These are phyloP conservation scores for Colletotrichum nymphaeae DNA, from an alignment of 2,329 filamentous ascomycete genomes.

Conservation along the genomic window DNA sequence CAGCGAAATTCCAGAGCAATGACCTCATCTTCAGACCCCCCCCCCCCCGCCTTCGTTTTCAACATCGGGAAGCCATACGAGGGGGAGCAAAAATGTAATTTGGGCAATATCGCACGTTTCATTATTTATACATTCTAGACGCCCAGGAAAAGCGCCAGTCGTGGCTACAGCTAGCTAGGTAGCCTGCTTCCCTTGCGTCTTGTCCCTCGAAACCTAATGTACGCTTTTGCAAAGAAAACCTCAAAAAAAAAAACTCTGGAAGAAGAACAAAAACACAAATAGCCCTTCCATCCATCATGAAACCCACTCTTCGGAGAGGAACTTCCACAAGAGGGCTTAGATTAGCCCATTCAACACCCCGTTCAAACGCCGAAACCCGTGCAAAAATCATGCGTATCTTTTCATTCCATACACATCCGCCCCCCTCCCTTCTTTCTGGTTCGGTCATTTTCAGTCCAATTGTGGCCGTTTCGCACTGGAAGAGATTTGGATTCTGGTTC, in stretches of 20 bases:
- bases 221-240: conserved; percentile 3
- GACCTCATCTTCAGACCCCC: too few species aligned
- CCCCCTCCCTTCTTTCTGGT: neutral
- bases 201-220: neutral
- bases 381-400: neutral
- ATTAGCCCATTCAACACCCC: neutral
- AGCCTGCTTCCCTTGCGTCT: neutral
- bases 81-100: too few species aligned
- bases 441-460: neutral
- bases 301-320: neutral
- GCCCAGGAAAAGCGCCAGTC: neutral
- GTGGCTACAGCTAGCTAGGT: neutral
- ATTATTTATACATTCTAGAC: neutral
- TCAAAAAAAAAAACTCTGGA: neutral
- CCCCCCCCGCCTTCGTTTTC: too few species aligned
- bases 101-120: neutral
- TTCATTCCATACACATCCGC: neutral
- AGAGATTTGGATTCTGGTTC: neutral
- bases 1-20: too few species aligned
- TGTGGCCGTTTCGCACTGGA: neutral
- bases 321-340: neutral
- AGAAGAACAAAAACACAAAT: neutral
- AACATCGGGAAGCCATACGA: too few species aligned
- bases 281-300: neutral
- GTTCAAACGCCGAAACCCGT: neutral